These are phyloP conservation scores for Leccinum insolens DNA, from an alignment of 1,284 basidiomycete genomes.

Conservation along the genomic window DNA sequence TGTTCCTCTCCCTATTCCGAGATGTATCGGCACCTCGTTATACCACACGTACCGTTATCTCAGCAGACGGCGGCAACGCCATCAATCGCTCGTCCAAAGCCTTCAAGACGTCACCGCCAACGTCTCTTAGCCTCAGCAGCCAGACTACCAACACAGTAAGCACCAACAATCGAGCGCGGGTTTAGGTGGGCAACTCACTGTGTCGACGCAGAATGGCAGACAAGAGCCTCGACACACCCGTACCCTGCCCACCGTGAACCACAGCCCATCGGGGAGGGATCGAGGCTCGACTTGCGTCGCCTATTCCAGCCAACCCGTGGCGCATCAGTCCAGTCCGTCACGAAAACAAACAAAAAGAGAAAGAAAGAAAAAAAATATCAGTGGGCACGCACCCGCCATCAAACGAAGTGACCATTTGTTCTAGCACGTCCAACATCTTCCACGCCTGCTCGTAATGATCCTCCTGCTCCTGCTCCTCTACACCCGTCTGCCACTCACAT, in stretches of 20 bases:
- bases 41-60: constrained; percentile 53
- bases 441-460: constrained; percentile 54
- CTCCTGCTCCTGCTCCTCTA: constrained; percentile 43
- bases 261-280: constrained; percentile 22
- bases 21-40: background rate
- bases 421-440: constrained; percentile 53
- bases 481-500: constrained; percentile 40
- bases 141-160: constrained; percentile 55
- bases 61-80: constrained; percentile 56
- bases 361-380: no score
- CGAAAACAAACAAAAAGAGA: background rate
- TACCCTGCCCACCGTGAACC: constrained; percentile 45
- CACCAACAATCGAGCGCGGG: background rate
- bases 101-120: constrained; percentile 55
- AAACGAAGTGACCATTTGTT: constrained; percentile 51
- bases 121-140: constrained; percentile 67
- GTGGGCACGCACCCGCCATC: constrained; percentile 50
- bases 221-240: constrained; percentile 68
- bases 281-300: constrained; percentile 45
- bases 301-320: constrained; percentile 28
- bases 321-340: constrained; percentile 13
- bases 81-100: constrained; percentile 60
- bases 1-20: constrained; percentile 66
- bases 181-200: constrained; percentile 51
- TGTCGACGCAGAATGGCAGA: constrained; percentile 73